A percentile compares a stretch with the other conserved stretches of the same genome.
Conservation (phyloP, 345 rosid species). For the Eucalyptus dawsonii region DNA sequence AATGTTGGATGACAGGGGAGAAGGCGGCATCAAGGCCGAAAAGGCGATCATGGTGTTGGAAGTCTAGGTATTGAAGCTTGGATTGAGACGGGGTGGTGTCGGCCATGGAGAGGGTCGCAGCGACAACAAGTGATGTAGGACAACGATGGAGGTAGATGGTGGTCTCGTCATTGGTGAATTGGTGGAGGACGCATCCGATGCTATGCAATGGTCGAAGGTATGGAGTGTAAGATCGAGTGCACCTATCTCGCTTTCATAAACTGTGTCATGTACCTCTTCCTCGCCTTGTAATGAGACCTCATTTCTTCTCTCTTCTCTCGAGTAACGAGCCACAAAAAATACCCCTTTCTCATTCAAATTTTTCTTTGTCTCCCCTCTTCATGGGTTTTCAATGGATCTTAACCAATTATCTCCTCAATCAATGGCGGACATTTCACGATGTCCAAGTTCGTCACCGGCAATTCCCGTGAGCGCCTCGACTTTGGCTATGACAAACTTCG, state of each 20-base stretch:
- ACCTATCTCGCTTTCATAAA: neutral
- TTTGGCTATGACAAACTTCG: neutral
- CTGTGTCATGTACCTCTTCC: neutral
- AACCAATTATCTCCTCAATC: neutral
- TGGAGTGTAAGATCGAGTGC: neutral
- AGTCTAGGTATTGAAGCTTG: neutral
- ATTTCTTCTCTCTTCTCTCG: neutral
- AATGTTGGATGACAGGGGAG: neutral
- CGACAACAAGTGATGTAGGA: neutral
- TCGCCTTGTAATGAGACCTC: neutral
- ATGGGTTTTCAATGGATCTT: neutral
- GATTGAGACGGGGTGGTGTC: neutral
- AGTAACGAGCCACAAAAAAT: neutral
- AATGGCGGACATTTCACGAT: neutral
- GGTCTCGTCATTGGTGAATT: neutral
- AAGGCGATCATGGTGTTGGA: neutral
- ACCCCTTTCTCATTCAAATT: neutral
- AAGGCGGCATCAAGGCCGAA: neutral
- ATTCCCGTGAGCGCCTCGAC: neutral
- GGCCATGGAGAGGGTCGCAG: neutral
- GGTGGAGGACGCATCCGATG: neutral
- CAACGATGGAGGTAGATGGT: neutral
- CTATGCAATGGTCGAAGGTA: neutral
- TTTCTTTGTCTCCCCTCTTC: neutral
- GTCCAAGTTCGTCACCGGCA: neutral